Evolutionary conservation across 2,329 filamentous ascomycete species (phyloP).

Genomic region (Colletotrichum liriopes): DNA sequence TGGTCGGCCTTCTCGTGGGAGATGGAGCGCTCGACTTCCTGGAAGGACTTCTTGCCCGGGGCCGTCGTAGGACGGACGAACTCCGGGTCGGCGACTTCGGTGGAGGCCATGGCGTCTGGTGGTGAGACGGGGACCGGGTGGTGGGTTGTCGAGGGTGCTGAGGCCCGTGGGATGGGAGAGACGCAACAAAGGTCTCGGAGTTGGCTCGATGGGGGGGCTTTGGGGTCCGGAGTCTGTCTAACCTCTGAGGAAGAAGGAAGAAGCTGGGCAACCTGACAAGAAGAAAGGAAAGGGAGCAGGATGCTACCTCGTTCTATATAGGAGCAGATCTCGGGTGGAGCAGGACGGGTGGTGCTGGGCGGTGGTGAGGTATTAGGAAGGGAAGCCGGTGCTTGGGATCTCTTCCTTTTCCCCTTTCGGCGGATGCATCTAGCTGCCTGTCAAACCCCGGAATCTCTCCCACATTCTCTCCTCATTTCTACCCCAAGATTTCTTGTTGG

Average conservation of each 20-base stretch:
- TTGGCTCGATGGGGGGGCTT: not conserved
- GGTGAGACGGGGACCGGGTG: conserved; percentile 46
- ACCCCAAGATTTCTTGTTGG: conserved; percentile 29
- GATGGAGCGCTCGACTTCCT: conserved; percentile 49
- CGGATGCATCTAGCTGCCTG: not conserved
- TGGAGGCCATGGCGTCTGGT: conserved; percentile 30
- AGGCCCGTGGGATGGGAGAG: not conserved
- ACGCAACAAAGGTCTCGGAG: not conserved
- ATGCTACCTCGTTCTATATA: conserved; percentile 34
- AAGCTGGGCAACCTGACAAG: conserved; percentile 13
- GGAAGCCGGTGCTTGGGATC: conserved; percentile 4
- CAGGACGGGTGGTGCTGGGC: not conserved
- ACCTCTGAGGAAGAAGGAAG: conserved; percentile 9
- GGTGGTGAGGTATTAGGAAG: not conserved
- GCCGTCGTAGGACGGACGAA: conserved; percentile 44
- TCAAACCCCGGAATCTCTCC: conserved; percentile 23
- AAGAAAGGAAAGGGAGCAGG: not conserved
- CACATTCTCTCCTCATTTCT: conserved; percentile 29
- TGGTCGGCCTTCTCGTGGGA: conserved; percentile 40
- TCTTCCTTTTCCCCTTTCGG: conserved; percentile 3
- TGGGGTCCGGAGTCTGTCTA: conserved; percentile 1
- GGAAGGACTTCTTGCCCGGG: conserved; percentile 47
- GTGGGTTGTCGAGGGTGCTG: not conserved
- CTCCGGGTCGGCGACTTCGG: conserved; percentile 49
- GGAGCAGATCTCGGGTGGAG: conserved; percentile 14